phyloP scores from a whole-genome alignment of 257 asterid species.

The Nicotiana paniculata region DNA sequence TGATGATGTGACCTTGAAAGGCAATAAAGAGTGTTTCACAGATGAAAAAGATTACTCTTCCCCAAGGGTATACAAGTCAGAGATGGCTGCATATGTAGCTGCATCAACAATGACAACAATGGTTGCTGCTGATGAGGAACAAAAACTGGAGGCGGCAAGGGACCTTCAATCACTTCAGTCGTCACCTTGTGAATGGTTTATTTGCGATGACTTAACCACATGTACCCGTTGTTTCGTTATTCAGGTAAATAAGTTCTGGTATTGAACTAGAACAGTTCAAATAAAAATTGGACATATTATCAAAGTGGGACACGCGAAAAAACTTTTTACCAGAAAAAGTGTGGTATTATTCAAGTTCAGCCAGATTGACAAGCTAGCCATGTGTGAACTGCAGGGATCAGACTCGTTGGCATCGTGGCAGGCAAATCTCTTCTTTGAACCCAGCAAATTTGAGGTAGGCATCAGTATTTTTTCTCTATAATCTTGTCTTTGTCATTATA shows the following conservation, averaged over 20 bases:
- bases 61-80: constrained; percentile 29
- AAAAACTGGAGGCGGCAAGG: constrained; percentile 69
- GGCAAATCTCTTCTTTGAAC: constrained; percentile 86
- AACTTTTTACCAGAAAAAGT: background rate
- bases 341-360: background rate
- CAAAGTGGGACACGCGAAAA: background rate
- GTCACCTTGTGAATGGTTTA: constrained; percentile 90
- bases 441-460: constrained; percentile 69
- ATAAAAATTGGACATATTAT: background rate
- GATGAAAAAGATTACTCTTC: constrained; percentile 17
- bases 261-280: background rate
- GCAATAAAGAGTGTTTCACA: background rate
- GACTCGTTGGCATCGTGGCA: constrained; percentile 91
- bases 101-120: constrained; percentile 84
- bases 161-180: constrained; percentile 79
- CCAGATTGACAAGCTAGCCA: constrained; percentile 10
- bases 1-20: background rate
- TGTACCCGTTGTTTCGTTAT: constrained; percentile 70
- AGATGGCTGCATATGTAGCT: constrained; percentile 71
- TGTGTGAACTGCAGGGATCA: constrained; percentile 55
- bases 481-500: background rate
- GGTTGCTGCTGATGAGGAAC: constrained; percentile 74
- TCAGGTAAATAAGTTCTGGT: constrained; percentile 40
- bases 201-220: constrained; percentile 62
- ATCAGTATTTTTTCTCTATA: background rate